Conservation (phyloP, 441 rosid genomes). For the Erodium moschatum region DNA sequence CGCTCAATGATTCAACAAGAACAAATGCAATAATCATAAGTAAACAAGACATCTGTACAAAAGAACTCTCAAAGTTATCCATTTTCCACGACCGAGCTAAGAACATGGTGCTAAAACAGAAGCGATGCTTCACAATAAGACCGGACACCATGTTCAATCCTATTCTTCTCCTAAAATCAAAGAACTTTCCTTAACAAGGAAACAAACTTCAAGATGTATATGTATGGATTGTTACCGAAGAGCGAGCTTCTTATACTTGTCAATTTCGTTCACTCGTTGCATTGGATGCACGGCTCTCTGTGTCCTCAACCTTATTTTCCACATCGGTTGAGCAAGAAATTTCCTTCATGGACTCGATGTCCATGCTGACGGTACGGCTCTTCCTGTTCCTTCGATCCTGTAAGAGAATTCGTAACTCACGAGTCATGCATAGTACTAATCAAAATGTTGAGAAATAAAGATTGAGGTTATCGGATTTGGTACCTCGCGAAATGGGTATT, state of each 20-base stretch:
- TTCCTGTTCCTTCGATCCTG: conserved; percentile 74
- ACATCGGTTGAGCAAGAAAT: conserved; percentile 50
- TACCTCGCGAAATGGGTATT: conserved; percentile 65
- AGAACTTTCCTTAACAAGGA: neutral
- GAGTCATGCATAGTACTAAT: neutral
- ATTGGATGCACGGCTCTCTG: conserved; percentile 24
- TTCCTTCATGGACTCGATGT: conserved; percentile 56
- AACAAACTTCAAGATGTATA: conserved; percentile 18
- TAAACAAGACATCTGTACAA: neutral
- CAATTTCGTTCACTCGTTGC: conserved; percentile 23
- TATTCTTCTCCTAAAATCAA: neutral
- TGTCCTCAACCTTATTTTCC: conserved; percentile 30
- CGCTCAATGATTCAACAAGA: no score
- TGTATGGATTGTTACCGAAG: conserved; percentile 13
- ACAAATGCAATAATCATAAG: neutral
- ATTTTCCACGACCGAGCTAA: neutral
- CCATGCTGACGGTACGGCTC: conserved; percentile 55
- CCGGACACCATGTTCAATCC: conserved; percentile 8
- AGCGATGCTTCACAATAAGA: no score
- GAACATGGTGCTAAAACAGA: no score
- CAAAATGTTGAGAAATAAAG: neutral
- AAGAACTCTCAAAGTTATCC: neutral
- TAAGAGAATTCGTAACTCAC: conserved; percentile 14
- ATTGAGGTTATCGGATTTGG: neutral
- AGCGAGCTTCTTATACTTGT: conserved; percentile 2